These are phyloP conservation scores for Boletus sp. DNA, from an alignment of 1,284 basidiomycete genomes.

Conservation along the genomic window DNA sequence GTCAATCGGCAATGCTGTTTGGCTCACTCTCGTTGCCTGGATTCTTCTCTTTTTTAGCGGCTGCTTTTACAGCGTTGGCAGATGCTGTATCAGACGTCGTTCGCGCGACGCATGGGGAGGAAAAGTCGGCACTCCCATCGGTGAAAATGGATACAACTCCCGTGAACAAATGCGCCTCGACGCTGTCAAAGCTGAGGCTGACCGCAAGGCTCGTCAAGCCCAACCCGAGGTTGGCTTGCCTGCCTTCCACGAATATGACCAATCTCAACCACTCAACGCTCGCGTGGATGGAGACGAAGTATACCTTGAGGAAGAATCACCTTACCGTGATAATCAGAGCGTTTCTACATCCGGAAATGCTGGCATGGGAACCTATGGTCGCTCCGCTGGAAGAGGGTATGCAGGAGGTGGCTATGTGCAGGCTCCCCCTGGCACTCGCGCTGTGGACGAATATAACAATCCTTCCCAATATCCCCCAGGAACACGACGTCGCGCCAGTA, in stretches of 20 bases:
- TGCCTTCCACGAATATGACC: conserved; percentile 64
- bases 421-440: conserved; percentile 57
- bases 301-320: conserved; percentile 42
- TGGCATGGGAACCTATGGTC: conserved; percentile 30
- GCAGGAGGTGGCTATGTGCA: conserved; percentile 61
- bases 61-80: conserved; percentile 77
- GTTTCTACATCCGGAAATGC: conserved; percentile 22
- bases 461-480: conserved; percentile 41
- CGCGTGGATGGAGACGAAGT: conserved; percentile 55
- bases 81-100: conserved; percentile 68
- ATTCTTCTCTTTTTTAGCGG: conserved; percentile 78
- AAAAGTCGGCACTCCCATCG: conserved; percentile 27
- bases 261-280: conserved; percentile 57
- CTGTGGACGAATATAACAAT: conserved; percentile 71
- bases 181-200: conserved; percentile 77
- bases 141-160: conserved; percentile 36
- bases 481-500: conserved; percentile 42
- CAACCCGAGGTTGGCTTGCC: conserved; percentile 66
- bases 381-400: conserved; percentile 33
- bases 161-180: conserved; percentile 67
- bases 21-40: conserved; percentile 85
- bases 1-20: conserved; percentile 73
- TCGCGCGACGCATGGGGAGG: conserved; percentile 42
- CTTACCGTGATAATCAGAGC: conserved; percentile 35
- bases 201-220: conserved; percentile 67